Evolutionary conservation across 1,284 basidiomycete species (phyloP), one percentile per base, ranked within the genome.

Genomic region (Microbotryum scabiosae): DNA sequence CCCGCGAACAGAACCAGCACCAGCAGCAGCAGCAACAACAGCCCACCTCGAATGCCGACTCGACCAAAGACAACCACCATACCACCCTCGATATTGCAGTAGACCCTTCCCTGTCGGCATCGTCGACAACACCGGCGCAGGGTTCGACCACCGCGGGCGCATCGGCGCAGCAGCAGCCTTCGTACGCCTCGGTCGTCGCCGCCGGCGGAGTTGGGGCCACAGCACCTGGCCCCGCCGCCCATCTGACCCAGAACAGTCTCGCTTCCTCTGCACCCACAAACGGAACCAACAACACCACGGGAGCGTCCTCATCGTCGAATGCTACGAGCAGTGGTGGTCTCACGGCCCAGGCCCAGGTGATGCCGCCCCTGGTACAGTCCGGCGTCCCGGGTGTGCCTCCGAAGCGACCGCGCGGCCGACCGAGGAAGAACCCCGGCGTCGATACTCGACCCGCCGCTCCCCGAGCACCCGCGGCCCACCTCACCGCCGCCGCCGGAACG

Each of bases 341-440:
- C 20, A 45, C 58, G 1, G 60, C 61, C 5, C 61, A 65, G 41
- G n/a, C 43, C 20, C 30, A 63, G n/a, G 53, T 59, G 9, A 45
- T 61, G 4, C 55, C 62, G 28, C 20, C 36, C 10, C 59, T 53
- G 23, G 32, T 61, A 28, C 25, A 26, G 21, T 18, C 58, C 8
- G 59, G 54, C 47, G 66, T 51, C 1, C 10, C 23, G 10, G 55
- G 30, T 6, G 32, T 47, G 6, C 66, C 66, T 4, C 48, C 49
- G 7, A 68, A 68, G 51, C 64, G 66, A 5, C 63, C 63, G 18
- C 56, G 66, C 8, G 66, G 66, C 4, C 54, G 66, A 5, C 66
- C 66, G 8, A 57, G 66, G 32, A 68, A 68, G 53, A 50, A 63
- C 41, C 66, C 66, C 1, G 63, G 63, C n/a, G 54, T 58, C 18